Conservation (phyloP, 371 early-diverging fungal genomes). For the Fennellomyces sp. region DNA sequence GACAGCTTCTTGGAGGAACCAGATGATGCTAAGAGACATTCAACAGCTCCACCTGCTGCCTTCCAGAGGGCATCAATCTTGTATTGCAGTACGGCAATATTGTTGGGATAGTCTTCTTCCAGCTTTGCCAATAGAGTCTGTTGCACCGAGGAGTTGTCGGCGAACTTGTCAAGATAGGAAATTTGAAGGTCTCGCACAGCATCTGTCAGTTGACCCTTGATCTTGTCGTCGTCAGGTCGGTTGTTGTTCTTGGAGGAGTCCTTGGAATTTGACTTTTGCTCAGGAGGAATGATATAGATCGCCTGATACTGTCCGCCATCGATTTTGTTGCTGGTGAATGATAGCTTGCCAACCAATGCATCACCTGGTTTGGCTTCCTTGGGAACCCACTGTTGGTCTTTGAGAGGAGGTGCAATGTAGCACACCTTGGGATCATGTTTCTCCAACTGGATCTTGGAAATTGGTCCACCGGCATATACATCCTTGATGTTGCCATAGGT, state of each 20-base stretch:
- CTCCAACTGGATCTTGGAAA: constrained; percentile 41
- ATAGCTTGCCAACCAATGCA: constrained; percentile 72
- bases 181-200: constrained; percentile 80
- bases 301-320: constrained; percentile 65
- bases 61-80: constrained; percentile 60
- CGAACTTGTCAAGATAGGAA: constrained; percentile 76
- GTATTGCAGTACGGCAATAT: constrained; percentile 59
- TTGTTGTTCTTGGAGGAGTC: constrained; percentile 20
- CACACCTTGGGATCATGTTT: constrained; percentile 35
- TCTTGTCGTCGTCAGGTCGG: constrained; percentile 47
- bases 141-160: constrained; percentile 59
- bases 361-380: constrained; percentile 83
- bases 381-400: constrained; percentile 46
- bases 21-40: constrained; percentile 31
- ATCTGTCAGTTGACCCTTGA: constrained; percentile 64
- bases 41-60: constrained; percentile 47
- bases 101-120: constrained; percentile 53
- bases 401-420: constrained; percentile 41
- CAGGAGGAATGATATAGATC: constrained; percentile 61
- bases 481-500: constrained; percentile 59
- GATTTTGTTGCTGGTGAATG: constrained; percentile 50
- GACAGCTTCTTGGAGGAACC: constrained; percentile 29
- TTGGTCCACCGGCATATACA: constrained; percentile 33
- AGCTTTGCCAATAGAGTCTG: constrained; percentile 61
- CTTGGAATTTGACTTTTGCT: constrained; percentile 32